Conservation (phyloP, 2,329 filamentous ascomycete genomes). For the Fusarium sterilihyphosum region DNA sequence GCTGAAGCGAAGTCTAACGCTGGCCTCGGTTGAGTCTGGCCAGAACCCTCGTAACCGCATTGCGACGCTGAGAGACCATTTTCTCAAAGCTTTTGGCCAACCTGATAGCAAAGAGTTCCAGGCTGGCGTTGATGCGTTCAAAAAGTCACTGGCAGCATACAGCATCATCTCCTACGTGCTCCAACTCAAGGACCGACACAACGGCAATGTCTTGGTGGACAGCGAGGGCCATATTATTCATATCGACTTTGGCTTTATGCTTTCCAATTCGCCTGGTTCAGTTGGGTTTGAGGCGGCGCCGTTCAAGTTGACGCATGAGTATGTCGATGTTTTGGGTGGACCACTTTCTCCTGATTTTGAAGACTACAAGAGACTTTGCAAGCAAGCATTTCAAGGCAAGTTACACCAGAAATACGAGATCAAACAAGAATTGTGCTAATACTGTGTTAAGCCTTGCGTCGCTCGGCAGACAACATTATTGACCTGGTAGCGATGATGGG, state of each 20-base stretch:
- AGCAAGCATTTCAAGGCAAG: slow-evolving; percentile 82
- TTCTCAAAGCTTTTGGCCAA: slow-evolving; percentile 80
- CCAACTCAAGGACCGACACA: slow-evolving; percentile 87
- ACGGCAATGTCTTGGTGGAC: slow-evolving; percentile 87
- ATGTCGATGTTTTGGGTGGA: slow-evolving; percentile 84
- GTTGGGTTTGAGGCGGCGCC: slow-evolving; percentile 89
- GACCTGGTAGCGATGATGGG: slow-evolving; percentile 89
- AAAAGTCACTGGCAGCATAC: slow-evolving; percentile 83
- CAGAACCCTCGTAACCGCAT: slow-evolving; percentile 79
- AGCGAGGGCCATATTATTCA: slow-evolving; percentile 88
- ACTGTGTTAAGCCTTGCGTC: slow-evolving; percentile 67
- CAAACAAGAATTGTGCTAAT: slow-evolving; percentile 11
- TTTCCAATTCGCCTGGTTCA: slow-evolving; percentile 84
- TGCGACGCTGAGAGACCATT: slow-evolving; percentile 84
- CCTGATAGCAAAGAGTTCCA: slow-evolving; percentile 75
- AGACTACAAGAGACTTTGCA: slow-evolving; percentile 81
- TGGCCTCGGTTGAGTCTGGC: slow-evolving; percentile 77
- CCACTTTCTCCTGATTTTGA: slow-evolving; percentile 75
- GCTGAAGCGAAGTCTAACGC: slow-evolving; percentile 81
- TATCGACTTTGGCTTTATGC: slow-evolving; percentile 91
- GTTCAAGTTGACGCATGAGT: slow-evolving; percentile 87
- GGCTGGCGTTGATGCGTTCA: slow-evolving; percentile 80
- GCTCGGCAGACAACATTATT: slow-evolving; percentile 82
- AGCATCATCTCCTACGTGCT: slow-evolving; percentile 86
- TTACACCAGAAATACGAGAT: not conserved